Conservation (phyloP, 2,329 filamentous ascomycete species). For the Westerdykella ornata region DNA sequence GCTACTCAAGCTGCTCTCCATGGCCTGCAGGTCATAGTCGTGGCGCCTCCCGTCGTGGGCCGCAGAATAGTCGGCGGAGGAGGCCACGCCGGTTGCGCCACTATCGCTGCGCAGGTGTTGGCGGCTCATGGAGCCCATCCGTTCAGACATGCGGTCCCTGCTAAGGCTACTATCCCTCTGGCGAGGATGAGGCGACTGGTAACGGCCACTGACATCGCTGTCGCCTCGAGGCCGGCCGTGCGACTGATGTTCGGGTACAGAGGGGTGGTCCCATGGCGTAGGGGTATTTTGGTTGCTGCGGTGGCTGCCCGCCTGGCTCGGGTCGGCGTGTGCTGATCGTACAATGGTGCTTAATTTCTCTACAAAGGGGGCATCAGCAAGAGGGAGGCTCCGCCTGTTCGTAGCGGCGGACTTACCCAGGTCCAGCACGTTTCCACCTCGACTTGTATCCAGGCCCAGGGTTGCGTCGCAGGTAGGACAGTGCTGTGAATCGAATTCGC, state of each 20-base stretch:
- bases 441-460: constrained; percentile 82
- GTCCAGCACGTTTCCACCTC: constrained; percentile 86
- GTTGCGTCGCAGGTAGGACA: constrained; percentile 93
- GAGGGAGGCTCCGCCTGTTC: constrained; percentile 9
- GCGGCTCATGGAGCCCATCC: constrained; percentile 34
- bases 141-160: constrained; percentile 33
- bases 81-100: constrained; percentile 53
- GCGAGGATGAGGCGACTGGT: constrained; percentile 22
- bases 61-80: constrained; percentile 74
- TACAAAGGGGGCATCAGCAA: constrained; percentile 41
- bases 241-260: constrained; percentile 36
- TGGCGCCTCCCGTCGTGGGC: constrained; percentile 70
- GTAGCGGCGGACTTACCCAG: constrained; percentile 56
- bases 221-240: constrained; percentile 28
- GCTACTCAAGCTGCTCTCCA: constrained; percentile 78
- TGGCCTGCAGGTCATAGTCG: constrained; percentile 92
- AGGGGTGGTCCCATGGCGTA: constrained; percentile 60
- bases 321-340: constrained; percentile 69
- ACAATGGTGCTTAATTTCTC: constrained; percentile 95
- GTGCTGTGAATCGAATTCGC: constrained; percentile 86
- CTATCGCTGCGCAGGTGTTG: constrained; percentile 72
- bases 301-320: constrained; percentile 19
- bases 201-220: constrained; percentile 30
- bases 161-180: constrained; percentile 36
- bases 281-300: constrained; percentile 52